Conservation (phyloP, 2,329 filamentous ascomycete genomes). For the Neopestalotiopsis rosae region DNA sequence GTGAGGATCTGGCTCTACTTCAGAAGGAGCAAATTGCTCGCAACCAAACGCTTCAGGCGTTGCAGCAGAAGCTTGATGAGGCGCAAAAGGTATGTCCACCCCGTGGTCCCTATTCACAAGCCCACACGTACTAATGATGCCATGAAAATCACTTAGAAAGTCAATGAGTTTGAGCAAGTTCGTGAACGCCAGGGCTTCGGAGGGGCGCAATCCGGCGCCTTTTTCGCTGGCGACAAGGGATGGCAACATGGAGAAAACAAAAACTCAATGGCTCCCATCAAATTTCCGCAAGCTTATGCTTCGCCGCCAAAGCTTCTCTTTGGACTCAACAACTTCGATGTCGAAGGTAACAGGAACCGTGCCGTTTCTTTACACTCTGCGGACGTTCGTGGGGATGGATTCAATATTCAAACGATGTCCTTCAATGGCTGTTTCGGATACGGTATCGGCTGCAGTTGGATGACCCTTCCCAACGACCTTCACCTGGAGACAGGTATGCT, state of each 20-base stretch:
- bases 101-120: not conserved
- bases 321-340: not conserved
- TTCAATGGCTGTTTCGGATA: not conserved
- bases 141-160: not conserved
- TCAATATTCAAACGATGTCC: not conserved
- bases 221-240: not conserved
- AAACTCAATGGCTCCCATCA: not conserved
- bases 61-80: not conserved
- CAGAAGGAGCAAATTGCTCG: slow-evolving; percentile 1
- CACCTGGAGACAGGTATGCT: not conserved
- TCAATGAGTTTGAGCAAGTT: not conserved
- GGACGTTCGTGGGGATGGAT: not conserved
- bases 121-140: not conserved
- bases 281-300: not conserved
- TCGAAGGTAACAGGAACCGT: not conserved
- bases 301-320: not conserved
- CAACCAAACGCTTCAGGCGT: not conserved
- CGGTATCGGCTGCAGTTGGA: not conserved
- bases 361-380: not conserved
- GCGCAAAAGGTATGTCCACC: not conserved
- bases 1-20: not conserved
- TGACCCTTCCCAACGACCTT: not conserved
- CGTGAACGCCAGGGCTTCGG: not conserved
- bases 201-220: not conserved
- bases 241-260: not conserved